Base-by-base conservation (phyloP, 164 flowering plant species). In the Annona cherimola region DNA sequence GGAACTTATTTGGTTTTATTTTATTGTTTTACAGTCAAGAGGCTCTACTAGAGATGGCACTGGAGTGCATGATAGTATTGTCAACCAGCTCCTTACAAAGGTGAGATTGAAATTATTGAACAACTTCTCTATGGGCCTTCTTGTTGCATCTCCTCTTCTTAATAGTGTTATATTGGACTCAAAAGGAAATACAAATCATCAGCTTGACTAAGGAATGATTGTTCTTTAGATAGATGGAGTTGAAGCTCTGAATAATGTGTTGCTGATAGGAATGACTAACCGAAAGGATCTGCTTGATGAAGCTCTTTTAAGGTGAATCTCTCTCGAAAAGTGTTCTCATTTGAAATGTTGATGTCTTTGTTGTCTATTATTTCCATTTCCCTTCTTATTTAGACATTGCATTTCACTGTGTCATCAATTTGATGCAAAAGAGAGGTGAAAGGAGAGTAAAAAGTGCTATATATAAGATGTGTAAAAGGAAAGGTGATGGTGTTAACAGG, bases 251-350 rank as follows among this genome's bases (percentile, higher is more conserved):
- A 95, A 95, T 74, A 95, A 95, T 84, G 99, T 95, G 66, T 80
- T 95, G 84, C 94, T 95, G 70, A 95, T 95, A 80, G 98, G 99
- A 69, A 95, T 95, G 99, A 95, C 99, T 59, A 95, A 95, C 84
- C 86, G 99, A 79, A 95, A 89, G 77, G 99, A 95, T 85, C 78
- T 95, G 80, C 87, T 92, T 78, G 99, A 92, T 82, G 99, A 95
- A 83, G 99, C 99, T 19, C 98, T 95, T 81, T 46, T 95, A 74
- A 88, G 98, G 97, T 94, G 57, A 66, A 63, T 68, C 78, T 71
- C 59, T 76, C 66, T 72, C 68, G 50, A 35, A 3, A 26, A 26
- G 35, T 26, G 35, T 26, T 26, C 35, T 26, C 35, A 26, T 9
- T 3, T 5, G n/a, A 39, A n/a, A 44, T 66, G 26, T 42, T n/a